These are phyloP conservation scores for Cladophialophora immunda DNA, from an alignment of 2,329 filamentous ascomycete species.

Conservation along the genomic window DNA sequence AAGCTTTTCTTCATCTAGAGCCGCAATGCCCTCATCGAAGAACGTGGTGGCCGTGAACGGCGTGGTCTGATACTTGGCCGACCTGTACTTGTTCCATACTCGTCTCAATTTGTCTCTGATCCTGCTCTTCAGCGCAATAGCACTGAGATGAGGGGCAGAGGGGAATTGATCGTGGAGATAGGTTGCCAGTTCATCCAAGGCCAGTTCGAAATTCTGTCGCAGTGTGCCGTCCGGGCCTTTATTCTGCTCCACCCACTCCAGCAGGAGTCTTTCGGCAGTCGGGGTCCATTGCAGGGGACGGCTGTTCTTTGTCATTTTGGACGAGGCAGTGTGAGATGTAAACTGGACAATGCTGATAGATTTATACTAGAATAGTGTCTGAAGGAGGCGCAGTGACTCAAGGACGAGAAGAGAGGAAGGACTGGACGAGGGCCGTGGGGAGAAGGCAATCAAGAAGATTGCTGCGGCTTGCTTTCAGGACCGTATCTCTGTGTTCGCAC, in stretches of 20 bases:
- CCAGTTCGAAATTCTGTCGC: not conserved
- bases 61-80: not conserved
- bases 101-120: not conserved
- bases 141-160: not conserved
- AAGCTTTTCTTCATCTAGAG: not conserved
- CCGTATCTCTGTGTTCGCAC: not conserved
- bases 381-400: not conserved
- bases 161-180: not conserved
- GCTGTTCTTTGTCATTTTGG: not conserved
- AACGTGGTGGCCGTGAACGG: not conserved
- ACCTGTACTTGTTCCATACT: not conserved
- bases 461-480: not conserved
- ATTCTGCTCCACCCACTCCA: slow-evolving; percentile 6
- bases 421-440: not conserved
- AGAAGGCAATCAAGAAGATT: not conserved
- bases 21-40: not conserved
- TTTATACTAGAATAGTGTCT: not conserved
- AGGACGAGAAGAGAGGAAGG: not conserved
- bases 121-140: not conserved
- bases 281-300: not conserved
- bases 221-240: slow-evolving; percentile 7
- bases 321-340: no score
- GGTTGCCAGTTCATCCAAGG: not conserved
- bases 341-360: not conserved
- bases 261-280: not conserved